A percentile compares a stretch with the other conserved stretches of the same genome.
Conservation (phyloP, 2,329 filamentous ascomycete genomes). For the Coleophoma cylindrospora region DNA sequence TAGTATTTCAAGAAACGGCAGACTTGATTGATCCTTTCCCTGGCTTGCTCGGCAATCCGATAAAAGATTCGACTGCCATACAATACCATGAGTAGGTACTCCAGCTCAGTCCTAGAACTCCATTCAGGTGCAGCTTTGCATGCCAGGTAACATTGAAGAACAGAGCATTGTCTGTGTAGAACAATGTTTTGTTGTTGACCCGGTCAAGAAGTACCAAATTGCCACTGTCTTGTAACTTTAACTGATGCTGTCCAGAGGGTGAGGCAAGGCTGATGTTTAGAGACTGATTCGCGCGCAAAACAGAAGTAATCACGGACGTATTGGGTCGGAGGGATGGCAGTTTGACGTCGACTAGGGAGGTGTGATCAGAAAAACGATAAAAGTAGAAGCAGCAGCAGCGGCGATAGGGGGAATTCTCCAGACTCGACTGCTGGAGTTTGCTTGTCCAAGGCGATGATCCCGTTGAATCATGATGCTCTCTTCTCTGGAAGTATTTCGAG, state of each 20-base stretch:
- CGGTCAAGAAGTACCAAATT: background rate
- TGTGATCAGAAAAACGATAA: too few relatives aligned
- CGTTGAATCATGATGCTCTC: too few relatives aligned
- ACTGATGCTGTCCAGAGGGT: background rate
- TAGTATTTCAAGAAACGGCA: background rate
- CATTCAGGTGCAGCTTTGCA: background rate
- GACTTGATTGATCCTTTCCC: background rate
- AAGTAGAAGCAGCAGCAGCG: too few relatives aligned
- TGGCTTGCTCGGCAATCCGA: background rate
- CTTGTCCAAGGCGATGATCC: too few relatives aligned
- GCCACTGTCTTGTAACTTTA: background rate
- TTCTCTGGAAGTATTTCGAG: too few relatives aligned
- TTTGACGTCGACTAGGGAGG: too few relatives aligned
- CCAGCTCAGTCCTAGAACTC: background rate
- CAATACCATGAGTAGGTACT: background rate
- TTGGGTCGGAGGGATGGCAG: too few relatives aligned
- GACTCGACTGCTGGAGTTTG: too few relatives aligned
- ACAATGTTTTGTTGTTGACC: background rate
- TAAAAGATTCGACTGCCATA: background rate
- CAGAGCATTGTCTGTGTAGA: background rate
- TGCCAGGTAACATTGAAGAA: background rate
- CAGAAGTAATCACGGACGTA: too few relatives aligned
- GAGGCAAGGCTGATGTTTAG: background rate
- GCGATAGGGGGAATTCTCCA: too few relatives aligned
- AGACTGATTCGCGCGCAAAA: background rate